Evolutionary conservation across 1,139 yeast species (phyloP), one percentile per base, ranked within the genome.

Genomic region (Taphrina flavorubra): DNA sequence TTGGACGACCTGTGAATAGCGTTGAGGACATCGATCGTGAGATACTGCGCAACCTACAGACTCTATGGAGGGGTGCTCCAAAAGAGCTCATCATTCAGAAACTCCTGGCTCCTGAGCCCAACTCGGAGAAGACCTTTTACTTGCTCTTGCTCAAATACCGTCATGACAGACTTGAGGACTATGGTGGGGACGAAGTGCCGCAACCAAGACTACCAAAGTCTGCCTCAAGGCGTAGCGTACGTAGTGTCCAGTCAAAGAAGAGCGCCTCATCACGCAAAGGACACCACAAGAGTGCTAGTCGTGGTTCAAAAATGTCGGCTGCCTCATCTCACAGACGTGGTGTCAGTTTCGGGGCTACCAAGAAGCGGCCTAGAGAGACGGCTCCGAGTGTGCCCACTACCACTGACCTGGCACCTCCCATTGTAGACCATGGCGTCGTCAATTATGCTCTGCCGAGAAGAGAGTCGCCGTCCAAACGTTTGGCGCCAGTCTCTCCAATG

Each of bases 51-150:
- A 92, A 91, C 75, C 82, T 95, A 73, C 90, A 91, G 69, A 92
- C 92, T 40, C 80, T 94, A 70, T 94, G 97, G 87, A 98, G 92
- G 77, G 97, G 97, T 63, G 90, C 91, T 70, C 83, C 86, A 51
- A 85, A 85, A 70, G 83, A 85, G 20, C 79, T 84, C 13, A 86
- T 94, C 49, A 80, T 89, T 49, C 78, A 84, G 8, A 84, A 86
- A 70, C 81, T 94, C 56, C 74, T 88, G 63, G 81, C 87, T 1
- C 81, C 85, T 0, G 85, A 68, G 39, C 84, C 86, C 68, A 89
- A 88, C 73, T 86, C 96, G 0, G 99, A 95, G 75, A 95, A 94
- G 80, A 86, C 94, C 69, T 94, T 94, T 74, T 95, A 94, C 78
- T 88, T 91, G 71, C 80, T 95, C 70, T 81, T 94, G 71, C 81